phyloP scores from a whole-genome alignment of 176 grass and related monocot genomes.

The Elaeis guineensis region DNA sequence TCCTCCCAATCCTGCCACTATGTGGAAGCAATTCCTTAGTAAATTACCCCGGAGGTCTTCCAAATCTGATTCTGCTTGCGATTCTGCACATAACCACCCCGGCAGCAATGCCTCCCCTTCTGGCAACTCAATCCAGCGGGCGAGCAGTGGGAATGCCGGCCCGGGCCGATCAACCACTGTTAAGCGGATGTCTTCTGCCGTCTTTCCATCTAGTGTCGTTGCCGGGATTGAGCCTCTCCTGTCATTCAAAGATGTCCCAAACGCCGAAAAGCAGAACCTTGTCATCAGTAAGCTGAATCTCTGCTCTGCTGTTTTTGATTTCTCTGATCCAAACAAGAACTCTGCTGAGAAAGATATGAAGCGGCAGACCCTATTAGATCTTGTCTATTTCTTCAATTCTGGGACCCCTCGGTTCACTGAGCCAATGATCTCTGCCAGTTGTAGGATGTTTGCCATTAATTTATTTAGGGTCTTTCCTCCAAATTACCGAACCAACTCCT shows the following conservation, averaged over 20 bases:
- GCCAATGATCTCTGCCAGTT: conserved; percentile 4
- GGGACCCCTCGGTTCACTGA: not conserved
- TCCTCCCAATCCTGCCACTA: not conserved
- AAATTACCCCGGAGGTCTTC: conserved; percentile 12
- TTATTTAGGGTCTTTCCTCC: conserved; percentile 12
- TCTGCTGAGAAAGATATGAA: conserved; percentile 15
- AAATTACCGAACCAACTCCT: not conserved
- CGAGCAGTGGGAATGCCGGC: not conserved
- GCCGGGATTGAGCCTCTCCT: conserved; percentile 11
- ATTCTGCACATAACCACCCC: not conserved
- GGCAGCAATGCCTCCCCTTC: not conserved
- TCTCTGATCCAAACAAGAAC: conserved; percentile 10
- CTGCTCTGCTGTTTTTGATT: conserved; percentile 6
- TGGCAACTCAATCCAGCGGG: not conserved
- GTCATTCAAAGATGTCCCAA: conserved; percentile 10
- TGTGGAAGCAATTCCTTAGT: conserved; percentile 18
- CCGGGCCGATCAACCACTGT: not conserved
- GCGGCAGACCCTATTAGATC: conserved; percentile 3
- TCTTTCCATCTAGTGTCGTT: conserved; percentile 11
- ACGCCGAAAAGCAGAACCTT: conserved; percentile 7
- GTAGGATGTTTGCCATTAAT: conserved; percentile 7
- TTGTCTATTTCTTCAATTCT: conserved; percentile 1
- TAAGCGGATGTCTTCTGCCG: conserved; percentile 7
- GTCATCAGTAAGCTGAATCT: conserved; percentile 11
- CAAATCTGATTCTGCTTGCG: conserved; percentile 6